Evolutionary conservation across 768 basidiomycete species (phyloP).

Genomic region (Kwoniella newhampshirensis): DNA sequence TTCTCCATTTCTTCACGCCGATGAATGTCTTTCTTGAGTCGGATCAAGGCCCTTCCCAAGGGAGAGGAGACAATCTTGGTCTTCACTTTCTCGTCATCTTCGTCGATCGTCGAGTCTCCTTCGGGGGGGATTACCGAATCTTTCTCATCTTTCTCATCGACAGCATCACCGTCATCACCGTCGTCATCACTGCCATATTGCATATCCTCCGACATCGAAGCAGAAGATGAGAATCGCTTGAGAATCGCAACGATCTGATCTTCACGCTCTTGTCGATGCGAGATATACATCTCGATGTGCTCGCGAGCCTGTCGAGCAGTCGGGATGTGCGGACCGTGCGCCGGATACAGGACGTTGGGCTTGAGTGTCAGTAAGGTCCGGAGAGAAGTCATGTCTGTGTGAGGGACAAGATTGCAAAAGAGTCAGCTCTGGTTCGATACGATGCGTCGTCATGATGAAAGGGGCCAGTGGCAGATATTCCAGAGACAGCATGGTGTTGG

Average conservation of each 20-base stretch:
- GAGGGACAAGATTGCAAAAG: neutral
- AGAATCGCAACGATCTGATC: conserved; percentile 63
- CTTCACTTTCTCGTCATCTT: conserved; percentile 16
- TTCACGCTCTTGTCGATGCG: conserved; percentile 79
- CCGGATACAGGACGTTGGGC: conserved; percentile 68
- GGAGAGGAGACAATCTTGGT: neutral
- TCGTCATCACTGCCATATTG: neutral
- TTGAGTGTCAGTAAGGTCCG: conserved; percentile 39
- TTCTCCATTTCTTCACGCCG: conserved; percentile 11
- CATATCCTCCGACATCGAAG: too few species aligned
- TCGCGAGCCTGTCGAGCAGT: conserved; percentile 58
- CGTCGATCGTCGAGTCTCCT: neutral
- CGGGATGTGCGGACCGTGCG: conserved; percentile 75
- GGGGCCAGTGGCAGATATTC: too few species aligned
- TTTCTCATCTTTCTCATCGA: too few species aligned
- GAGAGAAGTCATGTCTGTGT: conserved; percentile 48
- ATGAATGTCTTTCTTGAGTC: conserved; percentile 19
- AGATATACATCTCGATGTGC: conserved; percentile 69
- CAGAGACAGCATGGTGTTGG: too few species aligned
- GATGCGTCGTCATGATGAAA: too few species aligned
- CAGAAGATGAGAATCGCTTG: conserved; percentile 4
- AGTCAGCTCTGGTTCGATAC: too few species aligned
- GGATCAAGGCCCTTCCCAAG: neutral
- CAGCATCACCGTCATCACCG: neutral
- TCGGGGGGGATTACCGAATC: neutral